These are phyloP conservation scores for Combretum micranthum DNA, from an alignment of 345 rosid species.

Conservation along the genomic window DNA sequence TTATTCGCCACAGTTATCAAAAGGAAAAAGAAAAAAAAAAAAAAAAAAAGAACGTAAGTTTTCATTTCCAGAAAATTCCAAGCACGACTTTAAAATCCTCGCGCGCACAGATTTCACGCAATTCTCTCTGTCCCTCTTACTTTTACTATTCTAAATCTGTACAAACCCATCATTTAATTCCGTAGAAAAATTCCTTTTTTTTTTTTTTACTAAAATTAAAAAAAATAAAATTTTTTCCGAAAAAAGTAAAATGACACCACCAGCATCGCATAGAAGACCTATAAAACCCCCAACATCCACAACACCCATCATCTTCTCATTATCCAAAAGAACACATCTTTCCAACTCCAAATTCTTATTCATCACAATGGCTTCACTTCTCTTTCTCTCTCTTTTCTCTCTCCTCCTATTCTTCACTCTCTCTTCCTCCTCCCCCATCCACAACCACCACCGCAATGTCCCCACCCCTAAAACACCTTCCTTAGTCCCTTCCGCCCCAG, in stretches of 20 bases:
- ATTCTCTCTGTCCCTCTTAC: no score
- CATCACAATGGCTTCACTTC: slow-evolving; percentile 25
- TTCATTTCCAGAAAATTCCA: no score
- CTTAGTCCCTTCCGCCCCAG: slow-evolving; percentile 7
- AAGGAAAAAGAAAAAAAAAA: no score
- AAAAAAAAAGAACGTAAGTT: no score
- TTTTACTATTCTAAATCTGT: no score
- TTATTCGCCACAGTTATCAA: no score
- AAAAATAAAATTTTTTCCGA: neutral
- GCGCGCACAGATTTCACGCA: no score
- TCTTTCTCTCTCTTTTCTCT: slow-evolving; percentile 21
- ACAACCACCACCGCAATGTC: slow-evolving; percentile 11
- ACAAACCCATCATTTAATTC: no score
- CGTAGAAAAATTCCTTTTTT: neutral
- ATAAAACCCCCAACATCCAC: slow-evolving; percentile 9
- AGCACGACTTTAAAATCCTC: no score
- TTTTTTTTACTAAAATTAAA: neutral
- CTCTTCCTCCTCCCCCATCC: slow-evolving; percentile 15
- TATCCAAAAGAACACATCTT: neutral
- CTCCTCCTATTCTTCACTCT: slow-evolving; percentile 1
- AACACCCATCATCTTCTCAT: neutral
- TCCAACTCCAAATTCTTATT: slow-evolving; percentile 6
- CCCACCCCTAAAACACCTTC: slow-evolving; percentile 5
- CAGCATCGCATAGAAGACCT: neutral
- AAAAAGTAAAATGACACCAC: neutral